Evolutionary conservation across 352 stramenopile genomes (phyloP).

Genomic region (Phytophthora citrophthora): DNA sequence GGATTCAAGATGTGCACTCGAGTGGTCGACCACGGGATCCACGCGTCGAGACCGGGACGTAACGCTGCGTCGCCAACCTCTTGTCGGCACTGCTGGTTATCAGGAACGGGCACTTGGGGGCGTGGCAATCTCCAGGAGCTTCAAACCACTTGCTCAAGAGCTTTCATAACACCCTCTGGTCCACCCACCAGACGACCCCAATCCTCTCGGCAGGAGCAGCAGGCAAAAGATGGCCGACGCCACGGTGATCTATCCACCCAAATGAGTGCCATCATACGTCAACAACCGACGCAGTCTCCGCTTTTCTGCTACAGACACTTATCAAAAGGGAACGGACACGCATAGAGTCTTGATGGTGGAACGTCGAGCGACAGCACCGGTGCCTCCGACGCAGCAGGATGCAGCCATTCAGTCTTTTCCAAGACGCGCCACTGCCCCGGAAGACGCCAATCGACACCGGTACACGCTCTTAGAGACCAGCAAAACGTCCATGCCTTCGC

Average conservation of each 20-base stretch:
- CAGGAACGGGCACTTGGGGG: slow-evolving; percentile 19
- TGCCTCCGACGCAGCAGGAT: slow-evolving; percentile 14
- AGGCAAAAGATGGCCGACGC: background rate
- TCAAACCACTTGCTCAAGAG: background rate
- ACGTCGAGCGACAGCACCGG: slow-evolving; percentile 28
- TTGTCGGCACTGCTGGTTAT: slow-evolving; percentile 30
- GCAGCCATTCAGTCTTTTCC: slow-evolving; percentile 16
- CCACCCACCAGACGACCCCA: slow-evolving; percentile 38
- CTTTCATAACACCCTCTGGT: slow-evolving; percentile 22
- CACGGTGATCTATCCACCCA: slow-evolving; percentile 4
- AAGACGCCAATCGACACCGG: slow-evolving; percentile 8
- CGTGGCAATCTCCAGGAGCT: slow-evolving; percentile 4
- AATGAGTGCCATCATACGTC: background rate
- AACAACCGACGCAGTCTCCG: too few species aligned
- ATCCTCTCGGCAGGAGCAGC: slow-evolving; percentile 20
- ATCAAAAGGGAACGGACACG: slow-evolving; percentile 19
- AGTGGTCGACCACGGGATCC: slow-evolving; percentile 9
- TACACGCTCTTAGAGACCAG: slow-evolving; percentile 22
- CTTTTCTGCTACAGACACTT: slow-evolving; percentile 16
- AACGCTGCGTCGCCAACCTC: slow-evolving; percentile 14
- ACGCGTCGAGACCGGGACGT: slow-evolving; percentile 6
- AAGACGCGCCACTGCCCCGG: slow-evolving; percentile 26
- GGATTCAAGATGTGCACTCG: slow-evolving; percentile 20
- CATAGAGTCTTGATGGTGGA: slow-evolving; percentile 31
- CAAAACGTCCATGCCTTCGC: slow-evolving; percentile 10